Conservation (phyloP, 2,329 filamentous ascomycete species). For the Albifimbria verrucaria region DNA sequence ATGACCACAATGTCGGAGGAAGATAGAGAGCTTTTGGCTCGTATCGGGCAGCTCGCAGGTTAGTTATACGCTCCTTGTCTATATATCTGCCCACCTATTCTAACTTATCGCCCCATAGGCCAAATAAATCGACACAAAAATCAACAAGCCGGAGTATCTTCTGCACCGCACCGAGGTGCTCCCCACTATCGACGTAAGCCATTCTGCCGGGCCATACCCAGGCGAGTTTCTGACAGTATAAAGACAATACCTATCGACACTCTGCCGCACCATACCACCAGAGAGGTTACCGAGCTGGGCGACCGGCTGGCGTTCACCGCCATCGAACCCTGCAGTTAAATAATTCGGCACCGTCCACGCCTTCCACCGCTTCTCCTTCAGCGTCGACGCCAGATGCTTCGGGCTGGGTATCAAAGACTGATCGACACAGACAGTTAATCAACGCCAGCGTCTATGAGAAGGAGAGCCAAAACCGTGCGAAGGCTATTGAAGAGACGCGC, state of each 20-base stretch:
- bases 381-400: slow-evolving; percentile 26
- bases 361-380: slow-evolving; percentile 32
- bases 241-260: slow-evolving; percentile 31
- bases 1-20: slow-evolving; percentile 44
- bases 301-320: slow-evolving; percentile 34
- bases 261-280: slow-evolving; percentile 28
- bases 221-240: background rate
- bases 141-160: slow-evolving; percentile 44
- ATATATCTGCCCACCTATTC: too few relatives aligned
- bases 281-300: slow-evolving; percentile 32
- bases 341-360: slow-evolving; percentile 26
- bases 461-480: slow-evolving; percentile 63
- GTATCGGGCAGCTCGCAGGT: slow-evolving; percentile 52
- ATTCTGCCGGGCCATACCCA: too few relatives aligned
- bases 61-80: too few relatives aligned
- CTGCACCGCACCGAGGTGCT: slow-evolving; percentile 22
- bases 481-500: slow-evolving; percentile 69
- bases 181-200: slow-evolving; percentile 34
- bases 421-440: slow-evolving; percentile 78
- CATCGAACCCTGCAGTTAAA: slow-evolving; percentile 65
- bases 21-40: slow-evolving; percentile 50
- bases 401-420: slow-evolving; percentile 67
- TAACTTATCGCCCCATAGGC: slow-evolving; percentile 51
- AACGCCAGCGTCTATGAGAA: slow-evolving; percentile 77
- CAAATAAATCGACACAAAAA: slow-evolving; percentile 80